Base-by-base conservation (phyloP, 768 basidiomycete species). In the Mycena metata region DNA sequence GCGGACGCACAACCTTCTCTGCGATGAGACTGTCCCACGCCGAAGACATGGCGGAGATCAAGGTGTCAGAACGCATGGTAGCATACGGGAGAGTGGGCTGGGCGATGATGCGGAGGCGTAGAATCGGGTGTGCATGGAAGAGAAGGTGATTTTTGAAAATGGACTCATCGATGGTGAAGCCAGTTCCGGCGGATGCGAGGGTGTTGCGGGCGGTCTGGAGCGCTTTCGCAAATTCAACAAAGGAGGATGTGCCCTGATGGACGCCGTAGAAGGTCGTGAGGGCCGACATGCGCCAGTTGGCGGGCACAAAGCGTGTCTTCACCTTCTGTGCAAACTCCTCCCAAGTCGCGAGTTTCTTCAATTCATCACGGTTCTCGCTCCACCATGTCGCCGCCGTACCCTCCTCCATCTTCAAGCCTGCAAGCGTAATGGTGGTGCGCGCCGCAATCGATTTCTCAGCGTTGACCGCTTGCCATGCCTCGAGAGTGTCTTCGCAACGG, bases 401-500 rank as follows among this genome's bases (percentile, higher is more conserved):
- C 16, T 52, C 26, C 26, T 52, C 51, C 51, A 52, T 33, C 8
- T n/a, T 16, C 5, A 52, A 13, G 16, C 51, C 30, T 10, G 51
- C 30, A 3, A 52, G 51, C 30, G 51, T 52, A 30, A 52, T 52
- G n/a, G 6, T 3, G 6, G 30, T 30, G 30, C 30, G 30, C 30
- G 30, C 6, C 3, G 30, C 30, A 6, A 30, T 3, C 30, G 30
- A 30, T 6, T 30, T 30, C 3, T 30, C 30, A 6, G 3, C 30
- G 2, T 9, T 15, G 6, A 59, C 16, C 1, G 26, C 59, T n/a
- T 60, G 59, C 59, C 59, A 60, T 1, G 46, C 36, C 36, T 60
- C 47, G n/a, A 10, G 15, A 1, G 46, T 60, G 16, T 60, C 59
- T 45, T 60, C 46, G 35, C 59, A 60, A 2, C 35, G 59, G 33